Evolutionary conservation across 1,284 basidiomycete genomes (phyloP).

Genomic region (Mycosarcoma maydis): DNA sequence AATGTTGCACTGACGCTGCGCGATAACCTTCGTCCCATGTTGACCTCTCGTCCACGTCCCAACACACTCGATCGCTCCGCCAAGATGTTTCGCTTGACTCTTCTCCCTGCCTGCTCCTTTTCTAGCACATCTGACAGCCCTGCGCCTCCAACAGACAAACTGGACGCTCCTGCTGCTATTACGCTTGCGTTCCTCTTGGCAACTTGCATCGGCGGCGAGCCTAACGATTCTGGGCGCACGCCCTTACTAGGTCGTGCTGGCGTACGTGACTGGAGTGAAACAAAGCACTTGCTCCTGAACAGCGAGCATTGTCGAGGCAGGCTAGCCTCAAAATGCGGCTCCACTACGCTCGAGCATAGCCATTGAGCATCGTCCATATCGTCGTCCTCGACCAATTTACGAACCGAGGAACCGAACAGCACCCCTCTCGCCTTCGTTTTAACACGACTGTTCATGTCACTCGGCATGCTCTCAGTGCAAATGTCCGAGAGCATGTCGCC

Average conservation of each 20-base stretch:
- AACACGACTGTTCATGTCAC: neutral
- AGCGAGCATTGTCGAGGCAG: constrained; percentile 53
- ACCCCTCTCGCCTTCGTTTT: neutral
- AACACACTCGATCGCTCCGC: constrained; percentile 24
- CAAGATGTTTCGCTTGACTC: constrained; percentile 20
- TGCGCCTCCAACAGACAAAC: neutral
- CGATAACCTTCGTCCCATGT: constrained; percentile 34
- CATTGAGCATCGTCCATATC: constrained; percentile 63
- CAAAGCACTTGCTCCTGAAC: constrained; percentile 60
- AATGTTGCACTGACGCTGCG: constrained; percentile 39
- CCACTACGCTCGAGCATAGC: constrained; percentile 57
- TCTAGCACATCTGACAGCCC: constrained; percentile 37
- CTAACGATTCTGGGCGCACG: constrained; percentile 5
- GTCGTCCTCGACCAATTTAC: constrained; percentile 44
- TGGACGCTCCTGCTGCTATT: neutral
- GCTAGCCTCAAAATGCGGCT: constrained; percentile 44
- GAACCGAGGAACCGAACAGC: constrained; percentile 37
- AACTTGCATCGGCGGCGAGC: constrained; percentile 19
- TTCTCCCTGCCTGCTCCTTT: constrained; percentile 33
- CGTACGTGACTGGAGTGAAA: constrained; percentile 41
- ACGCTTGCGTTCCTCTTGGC: constrained; percentile 12
- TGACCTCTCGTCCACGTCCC: constrained; percentile 39
- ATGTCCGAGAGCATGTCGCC: constrained; percentile 24
- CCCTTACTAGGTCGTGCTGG: constrained; percentile 26
- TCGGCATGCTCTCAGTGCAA: neutral